Evolutionary conservation across 176 grass and related monocot species (phyloP), one percentile per base, ranked within the genome.

Genomic region (Aechmea fasciata): DNA sequence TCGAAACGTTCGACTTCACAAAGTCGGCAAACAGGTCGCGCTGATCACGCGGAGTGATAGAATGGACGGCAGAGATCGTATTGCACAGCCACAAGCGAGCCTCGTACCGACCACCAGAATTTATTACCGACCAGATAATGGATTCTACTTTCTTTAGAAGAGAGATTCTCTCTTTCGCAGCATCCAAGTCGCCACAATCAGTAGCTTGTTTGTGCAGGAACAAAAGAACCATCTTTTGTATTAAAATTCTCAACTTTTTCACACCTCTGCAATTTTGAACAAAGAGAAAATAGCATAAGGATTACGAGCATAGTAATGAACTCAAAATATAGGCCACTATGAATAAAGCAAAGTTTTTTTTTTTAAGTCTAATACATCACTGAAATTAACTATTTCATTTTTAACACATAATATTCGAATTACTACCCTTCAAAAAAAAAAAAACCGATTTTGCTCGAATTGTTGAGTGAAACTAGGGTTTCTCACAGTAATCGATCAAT

Each of bases 1-100:
- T 85, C 3, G 79, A 96, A 22, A 66, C 71, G 49, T 87, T 85
- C 75, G 78, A 83, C 55, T 83, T 82, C 55, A 97, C 61, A 26
- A 97, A 77, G 57, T 78, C 54, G 1, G 81, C 63, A 75, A 97
- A 97, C 12, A 97, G 68, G 26, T 81, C 54, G 0, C 20, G 22
- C 75, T 90, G 86, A 71, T 83, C 82, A 64, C 41, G 49, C 3
- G 11, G 53, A 57, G 52, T 22, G 9, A 97, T 70, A 18, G 78
- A 85, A 87, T 97, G 86, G 20, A 92, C 24, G 10, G 73, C 80
- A 11, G 94, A 90, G 65, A 90, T 26, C 15, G 89, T 92, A 57
- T 47, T 72, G 63, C 86, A 87, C 49, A 96, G 81, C 89, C 89
- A 92, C 14, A 97, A 52, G 63, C 77, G 86, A 69, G 89, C 79